These are phyloP conservation scores for Penicillium sp. DNA, from an alignment of 2,329 filamentous ascomycete species.

Conservation along the genomic window DNA sequence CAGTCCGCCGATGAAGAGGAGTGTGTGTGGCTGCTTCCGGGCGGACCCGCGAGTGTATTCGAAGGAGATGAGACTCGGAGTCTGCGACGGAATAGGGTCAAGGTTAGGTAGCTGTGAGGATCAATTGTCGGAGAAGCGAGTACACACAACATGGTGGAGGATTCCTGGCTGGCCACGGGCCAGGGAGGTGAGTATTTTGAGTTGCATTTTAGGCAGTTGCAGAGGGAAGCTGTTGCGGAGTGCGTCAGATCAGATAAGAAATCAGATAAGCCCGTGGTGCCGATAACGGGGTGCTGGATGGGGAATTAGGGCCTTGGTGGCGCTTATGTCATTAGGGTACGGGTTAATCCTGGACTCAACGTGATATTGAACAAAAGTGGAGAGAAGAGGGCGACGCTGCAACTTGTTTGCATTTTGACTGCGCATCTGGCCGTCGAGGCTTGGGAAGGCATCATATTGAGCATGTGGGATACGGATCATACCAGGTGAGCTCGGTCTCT, in stretches of 20 bases:
- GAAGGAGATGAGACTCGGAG: conserved; percentile 37
- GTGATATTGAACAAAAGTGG: not conserved
- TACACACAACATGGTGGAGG: conserved; percentile 22
- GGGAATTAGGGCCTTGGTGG: not conserved
- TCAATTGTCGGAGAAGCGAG: not conserved
- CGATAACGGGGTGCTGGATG: not conserved
- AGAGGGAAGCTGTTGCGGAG: conserved; percentile 3
- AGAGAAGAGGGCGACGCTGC: not conserved
- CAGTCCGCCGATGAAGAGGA: conserved; percentile 59
- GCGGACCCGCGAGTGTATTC: conserved; percentile 33
- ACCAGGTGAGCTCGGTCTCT: not conserved
- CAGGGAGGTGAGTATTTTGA: conserved; percentile 18
- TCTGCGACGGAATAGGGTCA: conserved; percentile 21
- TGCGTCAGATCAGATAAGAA: conserved; percentile 25
- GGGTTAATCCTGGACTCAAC: not conserved
- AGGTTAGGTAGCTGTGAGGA: conserved; percentile 1
- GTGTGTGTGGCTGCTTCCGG: conserved; percentile 44
- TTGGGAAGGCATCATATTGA: not conserved
- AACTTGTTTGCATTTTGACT: not conserved
- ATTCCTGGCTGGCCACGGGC: conserved; percentile 22
- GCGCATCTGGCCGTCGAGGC: not conserved
- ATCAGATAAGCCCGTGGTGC: conserved; percentile 21
- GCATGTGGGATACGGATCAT: not conserved
- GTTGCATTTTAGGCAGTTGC: conserved; percentile 15
- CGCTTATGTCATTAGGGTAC: not conserved